Base-by-base conservation (phyloP, 1,139 yeast genomes). In the Suhomyces bokatorum region DNA sequence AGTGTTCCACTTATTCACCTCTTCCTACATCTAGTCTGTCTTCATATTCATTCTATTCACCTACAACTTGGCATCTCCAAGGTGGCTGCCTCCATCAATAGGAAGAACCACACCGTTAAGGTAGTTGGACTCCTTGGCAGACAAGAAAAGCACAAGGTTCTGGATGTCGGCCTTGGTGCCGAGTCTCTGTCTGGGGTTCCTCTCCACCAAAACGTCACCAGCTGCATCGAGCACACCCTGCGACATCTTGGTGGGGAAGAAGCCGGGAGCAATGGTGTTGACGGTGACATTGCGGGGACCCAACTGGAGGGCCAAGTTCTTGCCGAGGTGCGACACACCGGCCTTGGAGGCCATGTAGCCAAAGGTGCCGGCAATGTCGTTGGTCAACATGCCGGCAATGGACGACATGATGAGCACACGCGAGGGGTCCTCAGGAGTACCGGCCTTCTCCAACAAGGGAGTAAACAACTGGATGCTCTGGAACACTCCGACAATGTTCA, bases 281-380 rank as follows among this genome's bases (percentile, higher is more conserved):
- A 83, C 87, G 39, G 80, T 82, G 56, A 84, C 77, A 62, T 83
- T 78, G 44, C 75, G 66, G n/a, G 84, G 85, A 2, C 87, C 89
- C 56, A 85, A 72, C 55, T 81, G 83, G 40, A 74, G 59, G 2
- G 90, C 85, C 57, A 85, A 72, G 49, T 77, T 69, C 64, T 80
- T 81, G 33, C 85, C 85, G 62, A 86, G 60, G 61, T 86, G 93
- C 45, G 83, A 77, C 9, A 85, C 85, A 42, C 88, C 93, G 2
- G 91, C 88, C 64, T 86, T 86, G 42, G 91, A 85, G 7, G 91
- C 87, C 47, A 77, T 62, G 63, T 86, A 86, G 5, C 90, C 90
- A 54, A 80, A 85, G 13, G 85, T 77, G 35, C 86, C 85, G 11
- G 67, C 60, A 3, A 64, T 56, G 43, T 82, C 87, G 33, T 70